phyloP scores from a whole-genome alignment of 345 rosid species.

The Zanthoxylum bungeanum region DNA sequence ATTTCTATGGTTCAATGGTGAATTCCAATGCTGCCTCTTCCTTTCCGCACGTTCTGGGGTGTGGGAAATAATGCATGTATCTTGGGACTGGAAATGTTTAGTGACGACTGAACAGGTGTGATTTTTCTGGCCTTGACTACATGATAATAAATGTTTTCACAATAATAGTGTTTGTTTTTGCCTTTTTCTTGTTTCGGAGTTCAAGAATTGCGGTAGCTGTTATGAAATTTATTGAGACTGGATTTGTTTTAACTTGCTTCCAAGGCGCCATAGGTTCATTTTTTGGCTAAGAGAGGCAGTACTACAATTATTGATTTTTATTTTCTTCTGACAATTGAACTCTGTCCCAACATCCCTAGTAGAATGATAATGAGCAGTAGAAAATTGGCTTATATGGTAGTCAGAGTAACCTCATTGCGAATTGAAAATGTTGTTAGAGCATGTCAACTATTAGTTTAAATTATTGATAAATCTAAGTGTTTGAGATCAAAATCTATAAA shows the following conservation, averaged over 20 bases:
- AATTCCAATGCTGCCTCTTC: not conserved
- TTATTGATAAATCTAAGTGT: not conserved
- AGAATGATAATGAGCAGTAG: not conserved
- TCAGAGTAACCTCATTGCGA: not conserved
- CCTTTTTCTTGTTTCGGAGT: not conserved
- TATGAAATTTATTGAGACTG: conserved; percentile 1
- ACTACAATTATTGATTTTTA: not conserved
- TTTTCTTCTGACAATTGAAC: not conserved
- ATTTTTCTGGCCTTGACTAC: not conserved
- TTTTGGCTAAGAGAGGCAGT: not conserved
- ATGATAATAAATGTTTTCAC: not conserved
- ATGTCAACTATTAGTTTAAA: not conserved
- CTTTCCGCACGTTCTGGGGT: not conserved
- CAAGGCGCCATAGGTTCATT: not conserved
- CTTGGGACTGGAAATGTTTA: not conserved
- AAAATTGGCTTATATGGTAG: not conserved
- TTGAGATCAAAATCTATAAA: not conserved
- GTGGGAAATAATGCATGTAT: not conserved
- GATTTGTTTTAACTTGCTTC: not conserved
- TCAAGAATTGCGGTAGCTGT: not conserved
- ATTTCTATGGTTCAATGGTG: not conserved
- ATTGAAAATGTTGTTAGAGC: not conserved
- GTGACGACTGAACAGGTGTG: not conserved
- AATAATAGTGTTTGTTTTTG: not conserved
- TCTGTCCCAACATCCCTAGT: not conserved